Conservation (phyloP, 352 stramenopile species). For the Lagenidium giganteum region DNA sequence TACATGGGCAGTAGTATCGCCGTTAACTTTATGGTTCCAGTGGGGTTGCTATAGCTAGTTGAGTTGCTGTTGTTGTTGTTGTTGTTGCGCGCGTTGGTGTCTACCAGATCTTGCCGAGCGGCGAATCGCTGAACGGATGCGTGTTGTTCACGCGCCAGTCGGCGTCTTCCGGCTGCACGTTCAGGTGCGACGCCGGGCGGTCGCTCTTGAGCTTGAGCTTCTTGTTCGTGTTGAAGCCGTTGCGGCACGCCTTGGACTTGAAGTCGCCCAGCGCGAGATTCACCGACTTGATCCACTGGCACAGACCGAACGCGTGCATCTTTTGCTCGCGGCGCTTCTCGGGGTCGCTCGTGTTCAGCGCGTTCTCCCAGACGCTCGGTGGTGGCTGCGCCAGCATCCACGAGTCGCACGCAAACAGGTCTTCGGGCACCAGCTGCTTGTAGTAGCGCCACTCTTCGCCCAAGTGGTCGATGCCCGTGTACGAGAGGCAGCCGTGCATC, state of each 20-base stretch:
- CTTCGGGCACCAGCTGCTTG: conserved; percentile 53
- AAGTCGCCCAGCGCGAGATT: conserved; percentile 68
- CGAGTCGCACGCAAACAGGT: conserved; percentile 74
- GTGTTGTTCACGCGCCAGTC: too few relatives aligned
- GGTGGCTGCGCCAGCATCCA: conserved; percentile 64
- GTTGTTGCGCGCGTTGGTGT: too few relatives aligned
- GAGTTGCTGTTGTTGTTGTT: too few relatives aligned
- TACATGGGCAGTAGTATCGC: too few relatives aligned
- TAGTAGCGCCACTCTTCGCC: conserved; percentile 61
- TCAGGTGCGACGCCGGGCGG: too few relatives aligned
- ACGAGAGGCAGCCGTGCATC: conserved; percentile 39
- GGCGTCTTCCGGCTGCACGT: too few relatives aligned
- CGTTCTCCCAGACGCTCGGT: conserved; percentile 50
- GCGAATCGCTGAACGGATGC: too few relatives aligned
- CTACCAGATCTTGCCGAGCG: too few relatives aligned
- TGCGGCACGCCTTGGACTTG: conserved; percentile 41
- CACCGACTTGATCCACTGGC: conserved; percentile 66
- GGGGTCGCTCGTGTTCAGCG: conserved; percentile 40
- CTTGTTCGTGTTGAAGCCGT: conserved; percentile 71
- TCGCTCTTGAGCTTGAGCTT: too few relatives aligned
- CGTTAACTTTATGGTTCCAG: too few relatives aligned
- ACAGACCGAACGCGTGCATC: conserved; percentile 75
- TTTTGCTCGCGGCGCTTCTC: conserved; percentile 36
- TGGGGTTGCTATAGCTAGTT: too few relatives aligned
- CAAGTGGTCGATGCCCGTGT: conserved; percentile 31